These are phyloP conservation scores for Penicillium desertorum DNA, from an alignment of 495 filamentous ascomycete species.

Conservation along the genomic window DNA sequence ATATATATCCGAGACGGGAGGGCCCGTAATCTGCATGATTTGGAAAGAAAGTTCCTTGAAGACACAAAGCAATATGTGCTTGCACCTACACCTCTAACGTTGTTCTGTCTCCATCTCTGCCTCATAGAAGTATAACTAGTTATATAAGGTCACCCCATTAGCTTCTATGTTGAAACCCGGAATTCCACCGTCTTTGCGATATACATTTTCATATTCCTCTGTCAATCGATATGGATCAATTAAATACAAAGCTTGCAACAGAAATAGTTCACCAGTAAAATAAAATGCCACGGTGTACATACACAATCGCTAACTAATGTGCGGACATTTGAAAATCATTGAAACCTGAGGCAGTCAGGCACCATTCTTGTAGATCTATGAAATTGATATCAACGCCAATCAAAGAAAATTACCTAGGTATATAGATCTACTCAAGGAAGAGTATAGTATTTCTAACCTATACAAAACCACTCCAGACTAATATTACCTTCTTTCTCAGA, in stretches of 20 bases:
- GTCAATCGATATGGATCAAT: background rate
- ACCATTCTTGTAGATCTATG: background rate
- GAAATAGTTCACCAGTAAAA: background rate
- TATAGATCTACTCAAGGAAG: too few species aligned
- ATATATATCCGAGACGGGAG: background rate
- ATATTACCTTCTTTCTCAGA: background rate
- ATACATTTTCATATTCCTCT: background rate
- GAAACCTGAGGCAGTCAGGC: slow-evolving; percentile 18
- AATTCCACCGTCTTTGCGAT: background rate
- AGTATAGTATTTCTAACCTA: background rate
- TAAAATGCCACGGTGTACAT: slow-evolving; percentile 10
- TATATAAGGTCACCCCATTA: background rate
- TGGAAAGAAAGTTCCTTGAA: background rate
- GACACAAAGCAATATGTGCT: background rate
- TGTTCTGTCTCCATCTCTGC: background rate
- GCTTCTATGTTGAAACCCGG: background rate
- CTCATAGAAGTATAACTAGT: background rate
- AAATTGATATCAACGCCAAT: background rate
- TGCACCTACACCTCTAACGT: background rate
- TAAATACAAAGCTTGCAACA: background rate
- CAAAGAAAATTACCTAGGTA: background rate
- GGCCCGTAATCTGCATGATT: background rate
- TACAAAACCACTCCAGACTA: background rate
- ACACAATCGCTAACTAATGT: slow-evolving; percentile 2
- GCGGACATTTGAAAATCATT: background rate